Base-by-base conservation (phyloP, 345 rosid species). In the Adansonia digitata region DNA sequence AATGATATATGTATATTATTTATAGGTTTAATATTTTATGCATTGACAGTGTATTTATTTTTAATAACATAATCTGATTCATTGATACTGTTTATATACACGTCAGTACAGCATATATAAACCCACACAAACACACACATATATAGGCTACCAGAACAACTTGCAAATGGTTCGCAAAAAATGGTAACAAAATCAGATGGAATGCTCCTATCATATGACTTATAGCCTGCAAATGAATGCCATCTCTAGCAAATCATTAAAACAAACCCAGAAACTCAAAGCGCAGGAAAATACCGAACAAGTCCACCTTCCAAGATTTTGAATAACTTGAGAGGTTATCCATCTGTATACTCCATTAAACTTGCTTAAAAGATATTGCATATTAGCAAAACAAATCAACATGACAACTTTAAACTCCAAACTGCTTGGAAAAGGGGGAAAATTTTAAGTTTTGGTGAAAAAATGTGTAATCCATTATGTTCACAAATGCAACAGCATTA, bases 401-500 rank as follows among this genome's bases (percentile, higher is more conserved):
- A 73, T 60, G 11, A 10, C 27, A 40, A 40, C 1, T 20, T 48
- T 24, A 11, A 42, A 26, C 27, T 72, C 17, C 59, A 9, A 24
- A 26, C 55, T 27, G 55, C 66, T 35, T 9, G 48, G 46, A 5
- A 52, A 71, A 52, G 24, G 18, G 59, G n/a, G 51, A 24, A 46
- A 69, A 18, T 11, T 2, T 17, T 2, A 52, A 37, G 9, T 34
- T 55, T 5, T 5, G 62, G 34, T 11, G 46, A 72, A 53, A 56
- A 42, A 40, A 31, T 11, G 13, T 40, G 59, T 11, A 29, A n/a
- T n/a, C 61, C 29, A 34, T 71, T 34, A 37, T 35, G 27, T 53
- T 52, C 48, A 51, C 12, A 14, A 20, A 49, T n/a, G 66, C 55
- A 74, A 18, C 37, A 39, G 40, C 45, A 71, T 86, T 84, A 95